Base-by-base conservation (phyloP, 495 filamentous ascomycete species). In the Trichoderma parareesei region DNA sequence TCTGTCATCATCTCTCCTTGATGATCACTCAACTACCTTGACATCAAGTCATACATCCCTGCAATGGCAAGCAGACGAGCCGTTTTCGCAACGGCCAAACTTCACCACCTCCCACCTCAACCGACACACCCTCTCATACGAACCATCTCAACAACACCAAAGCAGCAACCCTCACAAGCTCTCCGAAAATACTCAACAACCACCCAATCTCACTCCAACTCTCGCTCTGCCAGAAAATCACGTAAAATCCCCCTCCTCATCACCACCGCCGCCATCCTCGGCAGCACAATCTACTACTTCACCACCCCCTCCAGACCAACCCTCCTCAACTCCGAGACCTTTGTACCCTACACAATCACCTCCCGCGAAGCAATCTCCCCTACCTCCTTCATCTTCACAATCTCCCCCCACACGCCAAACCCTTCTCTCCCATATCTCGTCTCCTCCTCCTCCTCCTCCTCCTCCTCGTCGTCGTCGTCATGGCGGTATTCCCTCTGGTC, bases 331-430 rank as follows among this genome's bases (percentile, higher is more conserved):
- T 65, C 72, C 0, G 61, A 64, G 10, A 73, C 71, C 14, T 93
- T 93, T 72, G 80, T 82, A 9, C 84, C 84, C 14, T 86, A 86
- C 67, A 83, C 80, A 18, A 81, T 98, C 60, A 78, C 83, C 3
- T 77, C 80, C 3, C 85, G 84, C 69, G 84, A 89, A 55, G 78
- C 83, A 0, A 81, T 95, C n/a, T 91, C 92, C 4, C 79, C 85
- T 4, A 90, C 88, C 0, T 88, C 87, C 67, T 85, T 88, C 70
- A 82, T 97, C 60, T 85, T 97, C 69, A 90, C 85, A 2, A 77
- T 96, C 10, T 75, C 76, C 73, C 66, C 64, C 38, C 63, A 75
- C 65, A 65, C 69, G 67, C 59, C 76, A 65, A 65, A 68, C 20
- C 60, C 33, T 46, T 37, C 62, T 14, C 14, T 35, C 48, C n/a